Base-by-base conservation (phyloP, 495 filamentous ascomycete genomes). In the Penicillium subrubescens region DNA sequence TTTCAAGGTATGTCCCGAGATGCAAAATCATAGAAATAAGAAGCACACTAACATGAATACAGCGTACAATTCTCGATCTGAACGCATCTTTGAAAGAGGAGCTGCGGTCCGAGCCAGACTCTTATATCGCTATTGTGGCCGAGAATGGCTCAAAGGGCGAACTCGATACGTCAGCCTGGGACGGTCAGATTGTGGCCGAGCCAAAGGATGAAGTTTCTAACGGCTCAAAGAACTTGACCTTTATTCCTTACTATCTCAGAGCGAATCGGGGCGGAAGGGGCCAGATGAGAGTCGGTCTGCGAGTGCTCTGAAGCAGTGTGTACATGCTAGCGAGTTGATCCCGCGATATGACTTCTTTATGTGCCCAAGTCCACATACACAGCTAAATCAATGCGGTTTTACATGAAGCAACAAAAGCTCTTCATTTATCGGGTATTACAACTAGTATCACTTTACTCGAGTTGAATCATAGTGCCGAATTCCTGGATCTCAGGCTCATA, bases 231-330 rank as follows among this genome's bases (percentile, higher is more conserved):
- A 67, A 82, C 19, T 65, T 84, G 41, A 68, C 69, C 11, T 83
- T 83, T 69, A 71, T 85, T 39, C 83, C 83, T 21, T 85, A 83
- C 61, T 81, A 80, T 70, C 69, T 85, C 43, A 75, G 83, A 12
- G 82, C 81, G 21, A 85, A 85, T 60, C 73, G 83, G 23, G 81
- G 81, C 37, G 83, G 81, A 8, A 79, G 69, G 41, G 83, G 82
- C n/a, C 77, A 82, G 50, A 84, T 84, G 81, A 75, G 81, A 46
- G 82, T 84, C 0, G 70, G 70, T 39, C 41, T 72, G 25, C 65
- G 70, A 0, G 53, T 62, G 41, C 41, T 56, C 14, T 56, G 21
- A 56, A 31, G 19, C 17, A 69, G 48, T 3, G n/a, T 8, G 2
- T 48, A 8, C 11, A 48, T 44, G 17, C 17, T 19, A n/a, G 41